These are phyloP conservation scores for Thozetella sp. DNA, from an alignment of 495 filamentous ascomycete species.

Conservation along the genomic window DNA sequence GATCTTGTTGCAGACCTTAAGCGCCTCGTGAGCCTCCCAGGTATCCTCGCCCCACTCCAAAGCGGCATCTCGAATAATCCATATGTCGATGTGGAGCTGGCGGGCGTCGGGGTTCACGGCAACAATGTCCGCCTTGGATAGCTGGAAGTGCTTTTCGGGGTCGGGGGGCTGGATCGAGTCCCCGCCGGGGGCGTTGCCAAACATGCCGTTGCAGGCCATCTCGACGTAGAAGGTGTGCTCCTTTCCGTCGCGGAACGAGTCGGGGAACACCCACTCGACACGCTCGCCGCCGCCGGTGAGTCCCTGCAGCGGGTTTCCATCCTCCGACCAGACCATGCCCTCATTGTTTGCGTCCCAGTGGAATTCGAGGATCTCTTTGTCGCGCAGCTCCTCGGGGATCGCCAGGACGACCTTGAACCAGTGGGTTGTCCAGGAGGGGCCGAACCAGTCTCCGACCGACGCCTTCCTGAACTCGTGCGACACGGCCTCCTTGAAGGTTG, in stretches of 20 bases:
- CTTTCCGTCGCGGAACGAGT: slow-evolving; percentile 78
- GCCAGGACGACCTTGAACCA: slow-evolving; percentile 88
- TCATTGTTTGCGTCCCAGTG: slow-evolving; percentile 96
- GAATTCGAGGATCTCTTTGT: slow-evolving; percentile 83
- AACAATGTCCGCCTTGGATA: slow-evolving; percentile 82
- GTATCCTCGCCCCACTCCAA: slow-evolving; percentile 78
- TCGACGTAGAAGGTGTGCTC: slow-evolving; percentile 91
- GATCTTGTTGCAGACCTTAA: slow-evolving; percentile 81
- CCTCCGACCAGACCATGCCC: slow-evolving; percentile 84
- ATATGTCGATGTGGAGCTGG: slow-evolving; percentile 86
- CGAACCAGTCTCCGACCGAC: slow-evolving; percentile 76
- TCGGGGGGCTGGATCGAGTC: slow-evolving; percentile 88
- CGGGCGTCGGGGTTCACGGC: slow-evolving; percentile 86
- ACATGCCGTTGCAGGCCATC: slow-evolving; percentile 99
- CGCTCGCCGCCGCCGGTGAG: slow-evolving; percentile 91
- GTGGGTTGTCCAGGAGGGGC: slow-evolving; percentile 97
- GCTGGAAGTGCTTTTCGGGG: slow-evolving; percentile 75
- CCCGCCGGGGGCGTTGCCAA: slow-evolving; percentile 85
- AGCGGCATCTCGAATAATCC: slow-evolving; percentile 90
- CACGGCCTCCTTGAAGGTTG: slow-evolving; percentile 88
- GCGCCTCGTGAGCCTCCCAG: slow-evolving; percentile 85
- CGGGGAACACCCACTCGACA: slow-evolving; percentile 85
- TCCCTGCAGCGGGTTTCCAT: slow-evolving; percentile 89
- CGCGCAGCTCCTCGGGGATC: slow-evolving; percentile 68
- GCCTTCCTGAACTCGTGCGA: slow-evolving; percentile 78